Conservation (phyloP, 495 filamentous ascomycete species). For the Tuber magnatum region DNA sequence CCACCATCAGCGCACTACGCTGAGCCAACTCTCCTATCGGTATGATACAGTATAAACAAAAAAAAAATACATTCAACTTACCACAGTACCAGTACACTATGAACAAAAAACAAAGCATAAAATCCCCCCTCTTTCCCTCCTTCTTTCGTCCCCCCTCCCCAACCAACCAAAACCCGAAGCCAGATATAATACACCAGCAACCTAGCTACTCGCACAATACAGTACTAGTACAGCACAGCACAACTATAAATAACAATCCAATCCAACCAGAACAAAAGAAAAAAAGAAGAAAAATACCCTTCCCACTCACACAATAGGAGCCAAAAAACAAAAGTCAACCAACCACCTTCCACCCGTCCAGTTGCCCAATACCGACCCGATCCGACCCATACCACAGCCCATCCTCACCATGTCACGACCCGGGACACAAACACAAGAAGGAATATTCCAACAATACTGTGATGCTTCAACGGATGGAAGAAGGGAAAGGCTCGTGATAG, state of each 20-base stretch:
- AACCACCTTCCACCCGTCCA: not conserved
- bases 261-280: constrained; percentile 15
- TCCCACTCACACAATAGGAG: not conserved
- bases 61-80: constrained; percentile 6
- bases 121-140: not conserved
- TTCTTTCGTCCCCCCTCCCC: not conserved
- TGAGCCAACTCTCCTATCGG: too few relatives aligned
- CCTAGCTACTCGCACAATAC: not conserved
- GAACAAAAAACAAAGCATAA: constrained; percentile 15
- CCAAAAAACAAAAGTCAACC: constrained; percentile 3
- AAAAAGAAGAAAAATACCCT: not conserved
- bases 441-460: not conserved
- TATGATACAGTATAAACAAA: not conserved
- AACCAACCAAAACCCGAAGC: not conserved
- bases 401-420: constrained; percentile 3
- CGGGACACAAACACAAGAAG: too few relatives aligned
- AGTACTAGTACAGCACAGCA: constrained; percentile 10
- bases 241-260: constrained; percentile 22
- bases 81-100: constrained; percentile 7
- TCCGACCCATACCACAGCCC: not conserved
- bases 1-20: too few relatives aligned
- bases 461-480: not conserved
- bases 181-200: constrained; percentile 1
- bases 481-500: not conserved
- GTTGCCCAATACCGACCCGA: constrained; percentile 7